A percentile compares a stretch with the other conserved stretches of the same genome.
Conservation (phyloP, 2,329 filamentous ascomycete species). For the Trichoderma guizhouense region DNA sequence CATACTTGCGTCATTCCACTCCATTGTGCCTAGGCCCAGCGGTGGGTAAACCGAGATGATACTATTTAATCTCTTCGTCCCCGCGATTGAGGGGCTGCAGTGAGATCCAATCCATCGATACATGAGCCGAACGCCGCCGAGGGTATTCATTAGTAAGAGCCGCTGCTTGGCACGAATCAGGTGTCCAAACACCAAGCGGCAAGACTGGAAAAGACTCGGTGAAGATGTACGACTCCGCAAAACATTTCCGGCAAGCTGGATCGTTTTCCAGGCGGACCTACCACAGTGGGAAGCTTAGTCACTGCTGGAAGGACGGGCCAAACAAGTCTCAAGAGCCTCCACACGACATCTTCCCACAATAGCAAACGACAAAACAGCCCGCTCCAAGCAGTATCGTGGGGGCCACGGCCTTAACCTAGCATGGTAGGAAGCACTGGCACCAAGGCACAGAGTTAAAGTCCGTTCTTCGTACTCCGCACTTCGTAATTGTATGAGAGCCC, state of each 20-base stretch:
- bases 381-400: constrained; percentile 4
- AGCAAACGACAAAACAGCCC: background rate
- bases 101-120: background rate
- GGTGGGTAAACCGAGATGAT: background rate
- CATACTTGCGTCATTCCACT: constrained; percentile 10
- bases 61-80: background rate
- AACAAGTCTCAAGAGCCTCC: background rate
- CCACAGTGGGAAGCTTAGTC: background rate
- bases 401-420: background rate
- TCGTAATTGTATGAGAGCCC: background rate
- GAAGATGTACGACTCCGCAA: background rate
- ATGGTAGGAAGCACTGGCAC: background rate
- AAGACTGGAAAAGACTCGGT: background rate
- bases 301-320: background rate
- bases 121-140: background rate
- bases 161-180: background rate
- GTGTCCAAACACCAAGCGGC: background rate
- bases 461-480: background rate
- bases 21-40: background rate
- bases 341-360: background rate
- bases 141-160: background rate
- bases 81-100: constrained; percentile 1
- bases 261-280: background rate
- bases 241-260: background rate
- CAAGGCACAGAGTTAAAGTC: background rate